phyloP scores from a whole-genome alignment of 345 rosid genomes.

The Gossypium anomalum region DNA sequence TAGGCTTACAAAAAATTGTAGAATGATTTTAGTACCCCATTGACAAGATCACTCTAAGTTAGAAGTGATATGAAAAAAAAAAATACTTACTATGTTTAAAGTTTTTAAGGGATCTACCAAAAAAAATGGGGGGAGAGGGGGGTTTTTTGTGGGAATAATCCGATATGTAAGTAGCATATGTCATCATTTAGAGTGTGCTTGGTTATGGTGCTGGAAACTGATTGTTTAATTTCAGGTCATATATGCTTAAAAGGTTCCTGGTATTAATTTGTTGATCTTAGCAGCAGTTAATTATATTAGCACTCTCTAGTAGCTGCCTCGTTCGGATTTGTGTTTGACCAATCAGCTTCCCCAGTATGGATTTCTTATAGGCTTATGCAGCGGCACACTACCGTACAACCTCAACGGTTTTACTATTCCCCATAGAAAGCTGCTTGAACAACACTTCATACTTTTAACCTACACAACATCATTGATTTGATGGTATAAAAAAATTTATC shows the following conservation, averaged over 20 bases:
- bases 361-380: slow-evolving; percentile 29
- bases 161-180: not conserved
- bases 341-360: slow-evolving; percentile 16
- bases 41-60: not conserved
- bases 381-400: slow-evolving; percentile 23
- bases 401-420: slow-evolving; percentile 17
- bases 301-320: not conserved
- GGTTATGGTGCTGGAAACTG: not conserved
- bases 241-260: not conserved
- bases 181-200: not conserved
- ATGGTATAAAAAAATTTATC: slow-evolving; percentile 26
- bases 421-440: slow-evolving; percentile 24
- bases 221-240: not conserved
- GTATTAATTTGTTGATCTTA: not conserved
- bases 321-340: slow-evolving; percentile 5
- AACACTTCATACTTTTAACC: slow-evolving; percentile 24
- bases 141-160: not conserved
- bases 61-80: not conserved
- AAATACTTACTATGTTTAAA: not conserved
- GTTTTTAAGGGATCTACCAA: not conserved
- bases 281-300: not conserved
- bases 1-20: not conserved
- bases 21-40: not conserved
- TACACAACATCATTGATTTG: slow-evolving; percentile 15
- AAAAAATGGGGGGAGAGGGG: not conserved